These are phyloP conservation scores for Trypanosoma platydactyli DNA, from an alignment of 208 protist genomes.

Conservation along the genomic window DNA sequence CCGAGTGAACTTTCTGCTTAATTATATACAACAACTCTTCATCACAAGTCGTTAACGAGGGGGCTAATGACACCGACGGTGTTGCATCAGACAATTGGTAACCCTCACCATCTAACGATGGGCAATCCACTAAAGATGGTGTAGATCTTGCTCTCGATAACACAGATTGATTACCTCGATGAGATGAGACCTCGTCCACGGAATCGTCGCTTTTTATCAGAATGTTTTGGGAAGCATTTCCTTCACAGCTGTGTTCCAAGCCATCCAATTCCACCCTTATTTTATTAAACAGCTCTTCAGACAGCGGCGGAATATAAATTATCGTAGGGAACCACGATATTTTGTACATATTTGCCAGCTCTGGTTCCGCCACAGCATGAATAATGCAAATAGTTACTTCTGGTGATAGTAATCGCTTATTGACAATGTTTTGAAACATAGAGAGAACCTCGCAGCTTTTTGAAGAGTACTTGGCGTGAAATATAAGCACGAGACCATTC, in stretches of 20 bases:
- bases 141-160: too few relatives aligned
- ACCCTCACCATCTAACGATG: too few relatives aligned
- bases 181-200: too few relatives aligned
- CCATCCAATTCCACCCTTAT: neutral
- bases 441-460: constrained; percentile 63
- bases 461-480: constrained; percentile 78
- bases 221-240: too few relatives aligned
- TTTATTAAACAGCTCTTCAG: neutral
- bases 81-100: too few relatives aligned
- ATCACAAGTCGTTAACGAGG: constrained; percentile 2
- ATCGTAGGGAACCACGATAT: constrained; percentile 86
- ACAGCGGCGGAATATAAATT: constrained; percentile 57
- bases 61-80: neutral
- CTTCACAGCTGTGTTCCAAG: neutral
- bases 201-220: too few relatives aligned
- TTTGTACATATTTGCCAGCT: constrained; percentile 73
- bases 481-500: constrained; percentile 71
- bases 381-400: constrained; percentile 77
- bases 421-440: constrained; percentile 59
- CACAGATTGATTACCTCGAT: too few relatives aligned
- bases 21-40: constrained; percentile 30
- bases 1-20: constrained; percentile 17
- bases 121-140: too few relatives aligned
- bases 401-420: constrained; percentile 50
- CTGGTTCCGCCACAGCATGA: constrained; percentile 78